These are phyloP conservation scores for Salix caprea DNA, from an alignment of 345 rosid species.

Conservation along the genomic window DNA sequence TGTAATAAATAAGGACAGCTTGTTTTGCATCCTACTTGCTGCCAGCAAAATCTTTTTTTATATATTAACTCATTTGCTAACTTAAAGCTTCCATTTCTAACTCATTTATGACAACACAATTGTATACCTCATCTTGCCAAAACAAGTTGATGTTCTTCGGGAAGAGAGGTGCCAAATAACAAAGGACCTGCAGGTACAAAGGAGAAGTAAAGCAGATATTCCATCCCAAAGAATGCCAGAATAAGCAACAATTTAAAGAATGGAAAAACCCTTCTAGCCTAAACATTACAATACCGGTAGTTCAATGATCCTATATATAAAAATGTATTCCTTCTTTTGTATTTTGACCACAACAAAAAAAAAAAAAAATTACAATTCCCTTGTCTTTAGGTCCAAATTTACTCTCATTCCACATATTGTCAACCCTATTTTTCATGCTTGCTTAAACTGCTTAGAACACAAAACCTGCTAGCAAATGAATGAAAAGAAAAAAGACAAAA, in stretches of 20 bases:
- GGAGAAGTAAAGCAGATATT: not conserved
- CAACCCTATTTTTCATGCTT: not conserved
- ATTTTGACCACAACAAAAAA: too few relatives aligned
- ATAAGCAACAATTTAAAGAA: not conserved
- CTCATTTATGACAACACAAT: slow-evolving; percentile 20
- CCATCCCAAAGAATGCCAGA: not conserved
- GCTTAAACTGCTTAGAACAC: not conserved
- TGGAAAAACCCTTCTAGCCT: not conserved
- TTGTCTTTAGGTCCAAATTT: not conserved
- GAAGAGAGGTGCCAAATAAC: slow-evolving; percentile 83
- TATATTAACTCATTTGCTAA: not conserved
- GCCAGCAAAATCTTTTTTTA: not conserved
- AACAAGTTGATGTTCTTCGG: slow-evolving; percentile 80
- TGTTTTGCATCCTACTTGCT: too few relatives aligned
- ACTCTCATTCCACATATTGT: not conserved
- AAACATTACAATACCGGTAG: not conserved
- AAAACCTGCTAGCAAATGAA: not conserved
- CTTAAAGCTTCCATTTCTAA: slow-evolving; percentile 8
- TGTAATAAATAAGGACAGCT: not conserved
- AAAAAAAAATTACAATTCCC: not conserved
- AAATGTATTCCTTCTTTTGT: too few relatives aligned
- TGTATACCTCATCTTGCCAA: slow-evolving; percentile 97
- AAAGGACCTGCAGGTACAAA: slow-evolving; percentile 63
- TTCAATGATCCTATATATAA: too few relatives aligned
- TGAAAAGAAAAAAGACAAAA: not conserved